Conservation (phyloP, 179 eudicot species). For the Corrigiola litoralis region DNA sequence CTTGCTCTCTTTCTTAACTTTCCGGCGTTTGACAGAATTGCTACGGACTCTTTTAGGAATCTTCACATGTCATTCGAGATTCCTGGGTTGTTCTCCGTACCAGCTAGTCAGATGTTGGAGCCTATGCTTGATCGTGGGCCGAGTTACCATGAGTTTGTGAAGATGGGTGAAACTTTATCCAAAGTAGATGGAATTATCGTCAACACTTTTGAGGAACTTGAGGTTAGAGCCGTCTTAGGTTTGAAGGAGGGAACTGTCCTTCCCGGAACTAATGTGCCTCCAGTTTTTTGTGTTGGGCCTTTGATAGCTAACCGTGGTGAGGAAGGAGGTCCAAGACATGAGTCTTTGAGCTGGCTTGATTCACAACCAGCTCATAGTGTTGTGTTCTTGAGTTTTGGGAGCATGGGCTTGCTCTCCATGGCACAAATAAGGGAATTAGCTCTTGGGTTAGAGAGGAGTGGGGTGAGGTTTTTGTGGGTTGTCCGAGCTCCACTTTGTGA, state of each 20-base stretch:
- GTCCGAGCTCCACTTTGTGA: constrained; percentile 41
- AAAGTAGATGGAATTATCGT: constrained; percentile 32
- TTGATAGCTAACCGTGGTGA: constrained; percentile 22
- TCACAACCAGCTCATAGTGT: constrained; percentile 50
- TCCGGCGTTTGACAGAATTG: constrained; percentile 16
- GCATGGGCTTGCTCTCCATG: constrained; percentile 34
- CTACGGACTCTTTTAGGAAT: constrained; percentile 14
- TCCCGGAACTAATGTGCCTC: constrained; percentile 9
- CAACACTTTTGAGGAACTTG: constrained; percentile 38
- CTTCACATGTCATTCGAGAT: constrained; percentile 6
- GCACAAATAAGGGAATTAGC: constrained; percentile 54
- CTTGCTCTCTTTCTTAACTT: constrained; percentile 25
- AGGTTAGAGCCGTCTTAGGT: constrained; percentile 21
- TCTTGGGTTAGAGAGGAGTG: constrained; percentile 55
- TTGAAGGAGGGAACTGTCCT: constrained; percentile 23
- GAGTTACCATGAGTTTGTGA: constrained; percentile 27
- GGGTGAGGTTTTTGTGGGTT: constrained; percentile 63
- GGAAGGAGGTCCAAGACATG: constrained; percentile 6
- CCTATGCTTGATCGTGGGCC: constrained; percentile 31
- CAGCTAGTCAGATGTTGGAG: constrained; percentile 26
- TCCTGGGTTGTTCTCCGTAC: constrained; percentile 30
- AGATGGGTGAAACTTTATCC: constrained; percentile 13
- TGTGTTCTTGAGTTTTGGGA: constrained; percentile 59
- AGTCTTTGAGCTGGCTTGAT: constrained; percentile 53
- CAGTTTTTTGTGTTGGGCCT: constrained; percentile 23